Evolutionary conservation across 352 stramenopile genomes (phyloP).

Genomic region (Globisporangium mamillatum): DNA sequence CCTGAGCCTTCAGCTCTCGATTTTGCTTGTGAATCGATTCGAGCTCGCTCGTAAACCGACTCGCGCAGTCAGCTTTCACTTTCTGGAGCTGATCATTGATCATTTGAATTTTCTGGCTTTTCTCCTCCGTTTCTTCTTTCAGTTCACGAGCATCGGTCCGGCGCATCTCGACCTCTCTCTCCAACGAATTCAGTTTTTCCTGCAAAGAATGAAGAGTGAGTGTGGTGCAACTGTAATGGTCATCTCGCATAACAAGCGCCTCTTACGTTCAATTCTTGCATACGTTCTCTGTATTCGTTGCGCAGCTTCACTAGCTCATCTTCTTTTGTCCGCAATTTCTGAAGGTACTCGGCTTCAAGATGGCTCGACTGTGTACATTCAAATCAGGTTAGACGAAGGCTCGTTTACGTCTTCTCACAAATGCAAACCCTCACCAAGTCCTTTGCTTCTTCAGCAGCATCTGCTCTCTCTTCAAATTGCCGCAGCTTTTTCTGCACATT

Average conservation of each 20-base stretch:
- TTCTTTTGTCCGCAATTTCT: constrained; percentile 48
- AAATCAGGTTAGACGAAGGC: neutral
- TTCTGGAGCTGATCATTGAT: constrained; percentile 77
- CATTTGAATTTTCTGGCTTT: constrained; percentile 54
- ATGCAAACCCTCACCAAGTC: constrained; percentile 37
- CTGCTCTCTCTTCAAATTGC: constrained; percentile 41
- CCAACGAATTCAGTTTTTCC: constrained; percentile 38
- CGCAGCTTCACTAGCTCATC: constrained; percentile 47
- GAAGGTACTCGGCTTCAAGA: constrained; percentile 45
- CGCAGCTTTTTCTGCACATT: constrained; percentile 18
- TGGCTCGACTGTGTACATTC: constrained; percentile 28
- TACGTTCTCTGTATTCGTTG: constrained; percentile 47
- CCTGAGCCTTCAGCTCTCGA: constrained; percentile 50
- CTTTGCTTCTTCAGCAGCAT: constrained; percentile 52
- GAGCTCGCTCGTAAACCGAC: constrained; percentile 46
- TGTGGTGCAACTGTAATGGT: neutral
- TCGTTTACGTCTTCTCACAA: neutral
- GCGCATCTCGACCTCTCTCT: constrained; percentile 63
- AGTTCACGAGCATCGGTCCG: constrained; percentile 51
- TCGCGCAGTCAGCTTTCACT: constrained; percentile 63
- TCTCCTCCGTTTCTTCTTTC: constrained; percentile 64
- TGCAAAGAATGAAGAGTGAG: neutral
- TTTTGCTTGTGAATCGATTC: constrained; percentile 59
- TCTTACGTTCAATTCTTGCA: constrained; percentile 48
- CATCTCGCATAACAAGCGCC: neutral